These are phyloP conservation scores for Microcyclosporella mali DNA, from an alignment of 2,329 filamentous ascomycete species.

Conservation along the genomic window DNA sequence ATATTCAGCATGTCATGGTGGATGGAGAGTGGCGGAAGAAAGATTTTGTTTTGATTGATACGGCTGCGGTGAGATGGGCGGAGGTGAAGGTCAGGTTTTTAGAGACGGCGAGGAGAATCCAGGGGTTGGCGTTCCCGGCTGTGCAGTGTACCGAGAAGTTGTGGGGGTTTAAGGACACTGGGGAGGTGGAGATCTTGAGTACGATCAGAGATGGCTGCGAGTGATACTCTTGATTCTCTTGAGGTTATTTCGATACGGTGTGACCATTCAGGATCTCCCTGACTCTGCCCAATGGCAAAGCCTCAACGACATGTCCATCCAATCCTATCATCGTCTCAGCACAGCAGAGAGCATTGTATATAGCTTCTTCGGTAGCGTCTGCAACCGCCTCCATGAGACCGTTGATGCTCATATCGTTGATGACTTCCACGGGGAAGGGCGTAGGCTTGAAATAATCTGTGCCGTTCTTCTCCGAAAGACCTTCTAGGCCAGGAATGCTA, in stretches of 20 bases:
- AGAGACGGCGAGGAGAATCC: conserved; percentile 8
- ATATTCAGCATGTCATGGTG: conserved; percentile 48
- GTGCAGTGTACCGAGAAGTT: conserved; percentile 9
- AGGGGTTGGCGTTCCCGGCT: conserved; percentile 3
- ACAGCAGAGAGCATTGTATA: conserved; percentile 3
- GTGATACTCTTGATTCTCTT: no score
- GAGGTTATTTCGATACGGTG: no score
- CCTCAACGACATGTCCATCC: conserved; percentile 2
- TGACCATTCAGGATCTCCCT: conserved; percentile 1
- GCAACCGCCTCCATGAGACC: conserved; percentile 3
- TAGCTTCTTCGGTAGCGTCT: conserved; percentile 1
- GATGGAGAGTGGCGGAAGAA: conserved; percentile 46
- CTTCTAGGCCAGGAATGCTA: not conserved
- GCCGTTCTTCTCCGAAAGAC: not conserved
- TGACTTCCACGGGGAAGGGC: not conserved
- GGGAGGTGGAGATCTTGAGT: conserved; percentile 4
- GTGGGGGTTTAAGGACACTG: conserved; percentile 8
- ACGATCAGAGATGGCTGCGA: conserved; percentile 38
- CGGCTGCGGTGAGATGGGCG: conserved; percentile 1
- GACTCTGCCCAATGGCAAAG: conserved; percentile 1
- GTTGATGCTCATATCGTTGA: conserved; percentile 2
- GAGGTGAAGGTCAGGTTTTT: conserved; percentile 11
- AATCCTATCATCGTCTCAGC: conserved; percentile 4
- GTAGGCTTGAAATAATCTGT: not conserved
- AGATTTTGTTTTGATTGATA: conserved; percentile 28